phyloP scores from a whole-genome alignment of 768 basidiomycete genomes.

The Podaxis sp. region DNA sequence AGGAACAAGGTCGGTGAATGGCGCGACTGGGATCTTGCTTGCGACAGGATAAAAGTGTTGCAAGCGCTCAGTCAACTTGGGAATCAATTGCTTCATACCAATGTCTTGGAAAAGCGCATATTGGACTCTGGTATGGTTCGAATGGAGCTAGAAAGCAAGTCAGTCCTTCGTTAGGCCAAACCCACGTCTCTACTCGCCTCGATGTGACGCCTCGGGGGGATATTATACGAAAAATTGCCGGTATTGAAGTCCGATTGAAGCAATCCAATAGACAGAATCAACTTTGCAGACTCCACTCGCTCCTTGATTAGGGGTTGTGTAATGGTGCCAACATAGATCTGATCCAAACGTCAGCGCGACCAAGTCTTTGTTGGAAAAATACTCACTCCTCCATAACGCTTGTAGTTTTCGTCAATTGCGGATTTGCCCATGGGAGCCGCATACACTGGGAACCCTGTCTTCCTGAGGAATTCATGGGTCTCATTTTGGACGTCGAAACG shows the following conservation, averaged over 20 bases:
- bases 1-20: conserved; percentile 44
- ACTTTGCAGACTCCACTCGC: conserved; percentile 70
- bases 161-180: background rate
- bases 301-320: conserved; percentile 66
- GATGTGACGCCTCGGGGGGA: conserved; percentile 55
- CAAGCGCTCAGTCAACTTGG: conserved; percentile 62
- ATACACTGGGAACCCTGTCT: conserved; percentile 74
- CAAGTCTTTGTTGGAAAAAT: background rate
- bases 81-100: conserved; percentile 78
- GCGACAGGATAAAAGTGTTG: conserved; percentile 40
- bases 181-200: conserved; percentile 44
- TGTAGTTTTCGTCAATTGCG: conserved; percentile 65
- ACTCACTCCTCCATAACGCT: conserved; percentile 79
- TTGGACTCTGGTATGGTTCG: conserved; percentile 65
- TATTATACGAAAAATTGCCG: conserved; percentile 80
- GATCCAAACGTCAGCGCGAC: conserved; percentile 9
- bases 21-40: conserved; percentile 45
- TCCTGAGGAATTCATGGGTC: conserved; percentile 57
- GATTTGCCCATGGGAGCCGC: conserved; percentile 83
- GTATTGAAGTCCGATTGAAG: conserved; percentile 85
- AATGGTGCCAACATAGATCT: conserved; percentile 79
- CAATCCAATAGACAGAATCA: conserved; percentile 73
- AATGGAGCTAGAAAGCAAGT: conserved; percentile 58
- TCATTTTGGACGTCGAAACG: conserved; percentile 69
- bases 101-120: conserved; percentile 63